Conservation (phyloP, 1,284 basidiomycete species). For the Wallemia mellicola region DNA sequence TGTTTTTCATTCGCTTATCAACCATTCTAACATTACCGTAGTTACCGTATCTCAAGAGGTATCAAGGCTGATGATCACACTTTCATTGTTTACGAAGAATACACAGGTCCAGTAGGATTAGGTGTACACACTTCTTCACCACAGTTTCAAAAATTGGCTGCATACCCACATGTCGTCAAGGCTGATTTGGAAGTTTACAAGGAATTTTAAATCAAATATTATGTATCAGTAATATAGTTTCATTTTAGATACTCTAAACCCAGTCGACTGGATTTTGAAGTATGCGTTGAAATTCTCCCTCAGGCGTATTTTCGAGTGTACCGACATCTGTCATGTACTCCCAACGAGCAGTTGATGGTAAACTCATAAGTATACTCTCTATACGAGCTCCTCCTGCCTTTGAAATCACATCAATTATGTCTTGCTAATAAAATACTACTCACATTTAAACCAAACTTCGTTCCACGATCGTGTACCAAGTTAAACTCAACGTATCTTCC, state of each 20-base stretch:
- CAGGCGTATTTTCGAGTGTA: conserved; percentile 31
- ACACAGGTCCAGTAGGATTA: background rate
- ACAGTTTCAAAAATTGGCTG: background rate
- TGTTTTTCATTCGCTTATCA: background rate
- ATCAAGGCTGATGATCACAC: background rate
- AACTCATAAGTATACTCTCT: conserved; percentile 73
- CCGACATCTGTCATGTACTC: conserved; percentile 70
- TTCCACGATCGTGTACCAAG: conserved; percentile 42
- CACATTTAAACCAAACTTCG: conserved; percentile 14
- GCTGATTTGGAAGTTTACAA: background rate
- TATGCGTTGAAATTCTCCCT: conserved; percentile 36
- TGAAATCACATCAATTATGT: conserved; percentile 21
- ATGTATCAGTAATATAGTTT: background rate
- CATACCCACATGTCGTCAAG: background rate
- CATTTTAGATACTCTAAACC: conserved; percentile 16
- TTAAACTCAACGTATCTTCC: conserved; percentile 90
- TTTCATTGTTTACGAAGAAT: background rate
- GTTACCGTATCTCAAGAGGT: background rate
- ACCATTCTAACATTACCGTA: background rate
- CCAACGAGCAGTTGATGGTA: conserved; percentile 74
- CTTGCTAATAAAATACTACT: conserved; percentile 19
- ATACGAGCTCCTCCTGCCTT: conserved; percentile 65
- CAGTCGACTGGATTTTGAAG: conserved; percentile 39
- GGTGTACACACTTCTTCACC: background rate
- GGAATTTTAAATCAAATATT: background rate